Base-by-base conservation (phyloP, 495 filamentous ascomycete genomes). In the Aspergillus ostianus region DNA sequence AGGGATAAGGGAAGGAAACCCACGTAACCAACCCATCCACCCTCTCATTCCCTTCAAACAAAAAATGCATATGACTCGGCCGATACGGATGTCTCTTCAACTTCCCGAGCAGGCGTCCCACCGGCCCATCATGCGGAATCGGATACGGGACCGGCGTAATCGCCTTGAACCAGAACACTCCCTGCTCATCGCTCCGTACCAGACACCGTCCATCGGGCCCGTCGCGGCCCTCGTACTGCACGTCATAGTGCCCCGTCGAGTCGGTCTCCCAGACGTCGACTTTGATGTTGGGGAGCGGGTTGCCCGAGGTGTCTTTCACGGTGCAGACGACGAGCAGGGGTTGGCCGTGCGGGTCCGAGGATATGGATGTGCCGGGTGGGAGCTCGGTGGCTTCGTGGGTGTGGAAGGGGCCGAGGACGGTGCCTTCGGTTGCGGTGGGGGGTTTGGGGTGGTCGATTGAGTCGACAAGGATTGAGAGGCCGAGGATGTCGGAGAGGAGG, bases 181-280 rank as follows among this genome's bases (percentile, higher is more conserved):
- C 93, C 1, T 89, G 73, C 2, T 73, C 71, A 60, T 90, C 87
- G 59, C 82, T 90, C 15, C 80, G 76, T 83, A 97, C 86, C 29
- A 96, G 78, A 60, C 89, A 90, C 29, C 93, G 78, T 36, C 92
- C 92, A 77, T 93, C 92, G 0, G 91, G 90, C 17, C 83, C 85
- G 20, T 81, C 71, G 13, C 87, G 75, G 29, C 86, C 86, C 0
- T 82, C 76, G 67, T 93, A 87, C 76, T 97, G 93, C 57, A 96
- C 91, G 73, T 97, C 93, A 70, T 97, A 97, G 64, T 87, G 86
- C 12, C 93, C 93, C 26, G 85, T 85, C 53, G 84, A 87, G 66
- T 97, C 92, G 18, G 92, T 93, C 75, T 96, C 93, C 93, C 93
- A 97, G 67, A 97, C 91, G 71, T 97, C 91, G 63, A 96, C 83